Conservation (phyloP, 108 stramenopile species). For the Discostella stelligeroides region DNA sequence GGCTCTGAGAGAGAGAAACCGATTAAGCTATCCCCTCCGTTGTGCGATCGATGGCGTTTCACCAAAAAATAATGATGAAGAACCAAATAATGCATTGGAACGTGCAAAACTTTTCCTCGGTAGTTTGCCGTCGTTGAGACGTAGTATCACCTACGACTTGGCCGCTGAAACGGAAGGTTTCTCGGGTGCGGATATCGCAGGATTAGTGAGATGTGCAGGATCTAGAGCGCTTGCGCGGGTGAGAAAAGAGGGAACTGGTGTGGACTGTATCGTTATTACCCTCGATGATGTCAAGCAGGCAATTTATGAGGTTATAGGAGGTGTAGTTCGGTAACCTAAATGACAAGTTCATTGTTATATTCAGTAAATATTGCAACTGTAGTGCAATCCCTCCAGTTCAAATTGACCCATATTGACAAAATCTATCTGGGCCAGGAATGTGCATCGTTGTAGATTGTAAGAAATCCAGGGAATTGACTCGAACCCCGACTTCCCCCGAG, state of each 20-base stretch:
- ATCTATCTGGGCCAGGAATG: too few relatives aligned
- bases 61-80: not conserved
- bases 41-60: conserved; percentile 76
- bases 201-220: conserved; percentile 86
- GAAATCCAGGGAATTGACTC: too few relatives aligned
- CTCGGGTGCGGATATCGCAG: conserved; percentile 92
- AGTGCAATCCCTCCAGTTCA: too few relatives aligned
- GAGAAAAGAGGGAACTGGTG: conserved; percentile 65
- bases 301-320: conserved; percentile 51
- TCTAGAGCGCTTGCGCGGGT: conserved; percentile 75
- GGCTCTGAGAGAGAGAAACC: conserved; percentile 58
- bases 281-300: conserved; percentile 81
- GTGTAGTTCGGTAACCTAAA: too few relatives aligned
- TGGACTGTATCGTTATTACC: conserved; percentile 72
- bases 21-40: conserved; percentile 72
- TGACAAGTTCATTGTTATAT: too few relatives aligned
- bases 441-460: too few relatives aligned
- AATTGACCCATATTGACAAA: too few relatives aligned
- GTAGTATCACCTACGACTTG: conserved; percentile 6
- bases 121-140: conserved; percentile 18
- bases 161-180: conserved; percentile 66
- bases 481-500: too few relatives aligned
- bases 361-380: too few relatives aligned
- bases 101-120: conserved; percentile 19
- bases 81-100: conserved; percentile 15